phyloP scores from a whole-genome alignment of 805 yeast genomes.

The Blastobotrys americana region DNA sequence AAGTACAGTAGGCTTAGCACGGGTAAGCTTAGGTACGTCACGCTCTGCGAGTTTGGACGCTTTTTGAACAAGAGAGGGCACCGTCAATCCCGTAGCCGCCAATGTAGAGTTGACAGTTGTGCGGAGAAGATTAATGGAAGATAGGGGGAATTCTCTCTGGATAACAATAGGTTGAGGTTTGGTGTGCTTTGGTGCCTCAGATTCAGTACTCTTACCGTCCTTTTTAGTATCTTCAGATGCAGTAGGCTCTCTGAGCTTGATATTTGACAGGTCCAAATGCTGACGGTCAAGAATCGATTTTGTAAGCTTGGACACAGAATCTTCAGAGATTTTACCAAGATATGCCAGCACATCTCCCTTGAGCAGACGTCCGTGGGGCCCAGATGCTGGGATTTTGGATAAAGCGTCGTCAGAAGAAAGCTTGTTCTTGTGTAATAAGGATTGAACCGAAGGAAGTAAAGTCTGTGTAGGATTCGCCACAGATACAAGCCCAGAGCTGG shows the following conservation, averaged over 20 bases:
- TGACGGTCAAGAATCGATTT: slow-evolving; percentile 45
- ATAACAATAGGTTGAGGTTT: slow-evolving; percentile 14
- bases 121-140: slow-evolving; percentile 16
- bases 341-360: slow-evolving; percentile 89
- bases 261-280: slow-evolving; percentile 67
- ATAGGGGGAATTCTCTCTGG: slow-evolving; percentile 12
- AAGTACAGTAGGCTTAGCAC: slow-evolving; percentile 33
- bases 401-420: slow-evolving; percentile 68
- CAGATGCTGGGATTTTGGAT: slow-evolving; percentile 68
- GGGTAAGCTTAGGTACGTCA: slow-evolving; percentile 23
- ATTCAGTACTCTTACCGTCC: slow-evolving; percentile 16
- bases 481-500: slow-evolving; percentile 19
- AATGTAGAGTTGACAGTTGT: slow-evolving; percentile 21
- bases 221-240: slow-evolving; percentile 5
- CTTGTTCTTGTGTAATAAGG: slow-evolving; percentile 52
- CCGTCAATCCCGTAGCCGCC: slow-evolving; percentile 22
- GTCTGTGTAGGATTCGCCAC: slow-evolving; percentile 61
- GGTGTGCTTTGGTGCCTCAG: slow-evolving; percentile 7
- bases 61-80: slow-evolving; percentile 33
- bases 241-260: slow-evolving; percentile 29
- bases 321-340: slow-evolving; percentile 61
- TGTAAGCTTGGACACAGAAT: slow-evolving; percentile 47
- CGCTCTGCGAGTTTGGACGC: slow-evolving; percentile 41
- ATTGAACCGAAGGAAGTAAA: slow-evolving; percentile 71
- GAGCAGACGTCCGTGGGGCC: slow-evolving; percentile 79